Evolutionary conservation across 2,329 filamentous ascomycete species (phyloP), one percentile per base, ranked within the genome.

Genomic region (Colletotrichum theobromicola): DNA sequence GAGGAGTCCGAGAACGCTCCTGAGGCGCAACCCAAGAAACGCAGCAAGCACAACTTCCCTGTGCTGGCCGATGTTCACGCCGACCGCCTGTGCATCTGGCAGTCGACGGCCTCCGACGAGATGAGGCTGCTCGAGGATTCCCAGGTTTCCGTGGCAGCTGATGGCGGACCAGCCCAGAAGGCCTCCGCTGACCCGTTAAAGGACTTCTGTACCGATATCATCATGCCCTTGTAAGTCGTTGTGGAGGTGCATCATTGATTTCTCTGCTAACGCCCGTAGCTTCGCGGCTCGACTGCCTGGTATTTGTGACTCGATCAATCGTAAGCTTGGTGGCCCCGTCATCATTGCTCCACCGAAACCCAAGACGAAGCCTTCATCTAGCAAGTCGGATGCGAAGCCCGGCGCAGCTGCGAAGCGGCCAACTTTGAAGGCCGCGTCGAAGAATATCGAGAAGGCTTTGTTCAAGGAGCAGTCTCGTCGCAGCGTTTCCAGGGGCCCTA

Each of bases 31-130:
- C 75, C 76, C 28, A 93, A 90, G 82, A 94, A 93, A 78, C 84
- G 88, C 42, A 90, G 84, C 81, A 90, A 90, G 70, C 90, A 93
- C 77, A 92, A 95, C 77, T 84, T 94, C 8, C 88, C 89, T 2
- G 84, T 92, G 9, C 87, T 94, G 24, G 86, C 95, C 6, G 94
- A 96, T 79, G 87, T 95, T 1, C 90, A 95, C 66, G 90, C 94
- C 9, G 94, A 97, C 82, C 92, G 93, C 61, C 85, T 97, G 28
- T 95, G 93, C 79, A 97, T 97, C 74, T 96, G 94, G 94, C 93
- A 96, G 80, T 95, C 94, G 5, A 92, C 94, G 9, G 91, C 92
- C 42, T 85, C 91, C 26, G 90, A 93, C 76, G 89, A 91, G 69
- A 82, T 89, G 73, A 84, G 87, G 46, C 79, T 89, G 16, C 78